Percentiles rank a stretch among this genome's conserved stretches.
phyloP scores from a whole-genome alignment of 257 asterid genomes.

The Salvia hispanica region DNA sequence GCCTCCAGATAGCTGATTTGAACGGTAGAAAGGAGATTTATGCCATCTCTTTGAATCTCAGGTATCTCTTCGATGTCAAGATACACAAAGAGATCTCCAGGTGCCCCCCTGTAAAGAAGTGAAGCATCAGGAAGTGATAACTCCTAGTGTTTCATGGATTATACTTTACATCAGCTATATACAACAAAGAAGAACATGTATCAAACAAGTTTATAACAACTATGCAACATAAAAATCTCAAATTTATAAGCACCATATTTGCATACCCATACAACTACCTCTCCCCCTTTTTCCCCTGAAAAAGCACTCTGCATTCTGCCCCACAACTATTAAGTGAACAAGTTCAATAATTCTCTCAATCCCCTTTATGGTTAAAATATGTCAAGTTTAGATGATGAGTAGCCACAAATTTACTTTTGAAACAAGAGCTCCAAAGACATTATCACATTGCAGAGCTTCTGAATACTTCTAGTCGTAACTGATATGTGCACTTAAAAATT shows the following conservation, averaged over 20 bases:
- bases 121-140: conserved; percentile 25
- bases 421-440: not conserved
- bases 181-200: conserved; percentile 5
- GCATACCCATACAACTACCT: not conserved
- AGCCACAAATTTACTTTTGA: not conserved
- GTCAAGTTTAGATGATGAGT: not conserved
- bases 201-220: conserved; percentile 19
- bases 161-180: not conserved
- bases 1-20: conserved; percentile 90
- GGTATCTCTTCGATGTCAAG: conserved; percentile 90
- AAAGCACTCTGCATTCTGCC: not conserved
- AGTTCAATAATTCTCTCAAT: not conserved
- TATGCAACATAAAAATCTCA: not conserved
- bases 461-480: not conserved
- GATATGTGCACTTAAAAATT: not conserved
- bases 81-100: conserved; percentile 97
- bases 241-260: not conserved
- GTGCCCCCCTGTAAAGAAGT: conserved; percentile 59
- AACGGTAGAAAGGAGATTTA: conserved; percentile 77
- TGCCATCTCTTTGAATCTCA: conserved; percentile 97
- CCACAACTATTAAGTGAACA: not conserved
- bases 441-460: not conserved
- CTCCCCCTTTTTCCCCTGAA: not conserved
- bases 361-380: not conserved
- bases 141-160: conserved; percentile 3